A percentile compares a stretch with the other conserved stretches of the same genome.
phyloP scores from a whole-genome alignment of 306 rosid genomes.

The Dryas octopetala region DNA sequence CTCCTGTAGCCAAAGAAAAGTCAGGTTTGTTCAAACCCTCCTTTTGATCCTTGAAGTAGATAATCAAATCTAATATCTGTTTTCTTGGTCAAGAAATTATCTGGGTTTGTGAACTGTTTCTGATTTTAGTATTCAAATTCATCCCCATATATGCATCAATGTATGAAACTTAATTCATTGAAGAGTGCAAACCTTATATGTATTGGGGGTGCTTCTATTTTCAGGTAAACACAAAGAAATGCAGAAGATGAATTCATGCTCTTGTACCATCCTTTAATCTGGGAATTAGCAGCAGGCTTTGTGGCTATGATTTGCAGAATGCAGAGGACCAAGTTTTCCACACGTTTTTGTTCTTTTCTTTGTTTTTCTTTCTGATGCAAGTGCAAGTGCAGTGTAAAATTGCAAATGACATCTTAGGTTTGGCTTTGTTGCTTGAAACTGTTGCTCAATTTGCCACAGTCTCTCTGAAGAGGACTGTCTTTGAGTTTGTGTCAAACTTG shows the following conservation, averaged over 20 bases:
- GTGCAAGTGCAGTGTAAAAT: background rate
- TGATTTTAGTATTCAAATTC: background rate
- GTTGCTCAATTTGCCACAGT: background rate
- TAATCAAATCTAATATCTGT: background rate
- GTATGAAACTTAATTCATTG: no score
- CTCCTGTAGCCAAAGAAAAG: constrained; percentile 46
- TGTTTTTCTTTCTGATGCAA: background rate
- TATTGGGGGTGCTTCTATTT: background rate
- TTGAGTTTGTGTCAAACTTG: background rate
- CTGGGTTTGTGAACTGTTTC: background rate
- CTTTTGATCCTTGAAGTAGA: background rate
- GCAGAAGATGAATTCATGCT: constrained; percentile 56
- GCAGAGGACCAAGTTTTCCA: background rate
- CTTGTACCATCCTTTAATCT: constrained; percentile 59
- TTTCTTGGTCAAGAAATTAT: background rate
- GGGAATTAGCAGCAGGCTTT: constrained; percentile 19
- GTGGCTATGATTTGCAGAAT: background rate
- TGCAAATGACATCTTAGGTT: background rate
- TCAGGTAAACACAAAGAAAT: constrained; percentile 50
- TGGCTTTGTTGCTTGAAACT: background rate
- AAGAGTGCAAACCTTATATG: no score
- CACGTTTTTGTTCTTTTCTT: background rate
- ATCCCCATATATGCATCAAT: background rate
- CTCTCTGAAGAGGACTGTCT: background rate
- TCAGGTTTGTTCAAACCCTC: constrained; percentile 38